These are phyloP conservation scores for Talaromyces wortmannii DNA, from an alignment of 495 filamentous ascomycete species.

Conservation along the genomic window DNA sequence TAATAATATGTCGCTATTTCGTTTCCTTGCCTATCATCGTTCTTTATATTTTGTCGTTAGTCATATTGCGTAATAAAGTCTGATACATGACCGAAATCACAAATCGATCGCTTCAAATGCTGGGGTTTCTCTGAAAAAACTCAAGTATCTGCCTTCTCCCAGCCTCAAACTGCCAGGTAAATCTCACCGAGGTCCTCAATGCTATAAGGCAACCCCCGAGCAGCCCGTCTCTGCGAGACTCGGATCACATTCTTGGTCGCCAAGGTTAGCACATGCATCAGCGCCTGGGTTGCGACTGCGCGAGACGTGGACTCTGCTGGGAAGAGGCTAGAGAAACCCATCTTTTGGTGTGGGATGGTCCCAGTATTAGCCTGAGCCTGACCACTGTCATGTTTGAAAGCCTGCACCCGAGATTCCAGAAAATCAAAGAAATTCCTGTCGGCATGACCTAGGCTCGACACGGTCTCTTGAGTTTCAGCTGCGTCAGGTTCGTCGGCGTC, in stretches of 20 bases:
- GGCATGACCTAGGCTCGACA: neutral
- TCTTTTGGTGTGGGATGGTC: slow-evolving; percentile 11
- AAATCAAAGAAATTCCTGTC: slow-evolving; percentile 5
- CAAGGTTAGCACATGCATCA: slow-evolving; percentile 66
- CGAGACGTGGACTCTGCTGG: slow-evolving; percentile 44
- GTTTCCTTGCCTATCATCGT: too few species aligned
- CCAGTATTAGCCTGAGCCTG: slow-evolving; percentile 3
- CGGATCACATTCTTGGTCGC: slow-evolving; percentile 55
- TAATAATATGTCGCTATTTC: too few species aligned
- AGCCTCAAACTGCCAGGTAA: neutral
- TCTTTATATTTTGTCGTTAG: too few species aligned
- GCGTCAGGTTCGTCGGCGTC: slow-evolving; percentile 48
- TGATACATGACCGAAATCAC: too few species aligned
- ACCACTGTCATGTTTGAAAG: slow-evolving; percentile 25
- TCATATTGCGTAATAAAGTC: too few species aligned
- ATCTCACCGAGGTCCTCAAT: slow-evolving; percentile 3
- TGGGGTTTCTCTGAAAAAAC: neutral
- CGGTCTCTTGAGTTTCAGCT: slow-evolving; percentile 53
- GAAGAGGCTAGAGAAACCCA: slow-evolving; percentile 55
- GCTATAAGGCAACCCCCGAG: neutral
- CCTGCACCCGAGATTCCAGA: slow-evolving; percentile 11
- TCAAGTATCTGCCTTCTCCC: neutral
- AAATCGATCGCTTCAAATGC: too few species aligned
- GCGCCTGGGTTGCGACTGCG: slow-evolving; percentile 61
- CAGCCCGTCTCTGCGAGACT: slow-evolving; percentile 43